These are phyloP conservation scores for Fagopyrum homotropicum DNA, from an alignment of 148 eudicot species.

Conservation along the genomic window DNA sequence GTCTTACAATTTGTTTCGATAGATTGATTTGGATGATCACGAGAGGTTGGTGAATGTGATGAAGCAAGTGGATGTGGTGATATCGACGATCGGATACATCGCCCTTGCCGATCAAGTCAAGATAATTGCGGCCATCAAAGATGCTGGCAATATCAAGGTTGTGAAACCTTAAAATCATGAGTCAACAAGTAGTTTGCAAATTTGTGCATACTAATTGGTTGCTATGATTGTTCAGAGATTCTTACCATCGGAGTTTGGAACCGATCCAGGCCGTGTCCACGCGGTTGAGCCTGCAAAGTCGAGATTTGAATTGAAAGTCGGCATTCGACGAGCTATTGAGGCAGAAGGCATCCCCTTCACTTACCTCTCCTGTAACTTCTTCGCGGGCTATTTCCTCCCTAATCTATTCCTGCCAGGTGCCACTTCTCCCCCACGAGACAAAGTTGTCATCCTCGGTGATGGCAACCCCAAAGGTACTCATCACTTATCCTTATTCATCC, in stretches of 20 bases:
- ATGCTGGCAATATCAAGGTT: conserved; percentile 25
- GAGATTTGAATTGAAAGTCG: conserved; percentile 15
- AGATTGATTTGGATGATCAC: conserved; percentile 19
- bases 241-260: conserved; percentile 13
- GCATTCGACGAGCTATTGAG: conserved; percentile 23
- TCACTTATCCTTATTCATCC: not conserved
- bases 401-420: conserved; percentile 18
- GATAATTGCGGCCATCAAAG: conserved; percentile 21
- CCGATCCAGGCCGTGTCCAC: conserved; percentile 14
- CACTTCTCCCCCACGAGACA: conserved; percentile 21
- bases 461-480: conserved; percentile 30
- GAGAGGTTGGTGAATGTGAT: conserved; percentile 19
- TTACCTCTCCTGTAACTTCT: conserved; percentile 15
- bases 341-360: conserved; percentile 31
- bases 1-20: not conserved
- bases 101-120: conserved; percentile 15
- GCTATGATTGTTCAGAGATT: conserved; percentile 3
- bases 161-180: not conserved
- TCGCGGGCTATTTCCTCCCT: conserved; percentile 23
- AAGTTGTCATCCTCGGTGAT: conserved; percentile 30
- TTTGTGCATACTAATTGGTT: not conserved
- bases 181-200: not conserved
- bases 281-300: conserved; percentile 27
- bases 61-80: conserved; percentile 20
- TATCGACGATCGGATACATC: conserved; percentile 6